phyloP scores from a whole-genome alignment of 1,284 basidiomycete genomes.

The Xerocomus alliaceus region DNA sequence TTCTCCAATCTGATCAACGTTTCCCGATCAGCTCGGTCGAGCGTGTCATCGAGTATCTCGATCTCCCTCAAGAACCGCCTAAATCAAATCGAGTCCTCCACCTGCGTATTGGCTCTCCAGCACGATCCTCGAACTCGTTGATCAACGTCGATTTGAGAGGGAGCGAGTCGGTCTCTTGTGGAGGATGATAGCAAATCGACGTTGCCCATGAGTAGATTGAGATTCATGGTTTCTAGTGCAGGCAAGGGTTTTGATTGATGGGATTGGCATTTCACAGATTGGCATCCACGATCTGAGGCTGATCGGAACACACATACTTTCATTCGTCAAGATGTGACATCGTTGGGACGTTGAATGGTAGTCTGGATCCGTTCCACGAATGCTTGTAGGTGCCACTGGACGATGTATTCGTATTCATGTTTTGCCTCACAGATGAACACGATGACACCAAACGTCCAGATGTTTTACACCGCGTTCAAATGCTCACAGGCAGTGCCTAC shows the following conservation, averaged over 20 bases:
- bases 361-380: slow-evolving; percentile 83
- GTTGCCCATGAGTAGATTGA: slow-evolving; percentile 83
- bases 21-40: slow-evolving; percentile 80
- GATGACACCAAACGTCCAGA: slow-evolving; percentile 80
- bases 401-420: neutral
- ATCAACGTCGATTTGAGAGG: slow-evolving; percentile 70
- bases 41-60: slow-evolving; percentile 86
- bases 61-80: slow-evolving; percentile 86
- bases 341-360: slow-evolving; percentile 87
- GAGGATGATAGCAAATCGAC: slow-evolving; percentile 84
- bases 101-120: slow-evolving; percentile 91
- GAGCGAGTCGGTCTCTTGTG: slow-evolving; percentile 79
- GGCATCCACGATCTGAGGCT: slow-evolving; percentile 82
- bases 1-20: slow-evolving; percentile 58
- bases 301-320: slow-evolving; percentile 60
- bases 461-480: slow-evolving; percentile 51
- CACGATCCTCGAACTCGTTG: slow-evolving; percentile 55
- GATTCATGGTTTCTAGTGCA: slow-evolving; percentile 86
- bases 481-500: slow-evolving; percentile 57
- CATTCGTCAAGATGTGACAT: slow-evolving; percentile 82
- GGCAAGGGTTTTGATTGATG: slow-evolving; percentile 85
- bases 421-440: slow-evolving; percentile 63
- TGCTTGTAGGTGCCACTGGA: slow-evolving; percentile 1
- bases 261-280: slow-evolving; percentile 88
- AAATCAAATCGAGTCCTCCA: slow-evolving; percentile 68